Percentiles rank a stretch among this genome's conserved stretches.
Conservation (phyloP, 2,329 filamentous ascomycete species). For the Cercospora beticola region DNA sequence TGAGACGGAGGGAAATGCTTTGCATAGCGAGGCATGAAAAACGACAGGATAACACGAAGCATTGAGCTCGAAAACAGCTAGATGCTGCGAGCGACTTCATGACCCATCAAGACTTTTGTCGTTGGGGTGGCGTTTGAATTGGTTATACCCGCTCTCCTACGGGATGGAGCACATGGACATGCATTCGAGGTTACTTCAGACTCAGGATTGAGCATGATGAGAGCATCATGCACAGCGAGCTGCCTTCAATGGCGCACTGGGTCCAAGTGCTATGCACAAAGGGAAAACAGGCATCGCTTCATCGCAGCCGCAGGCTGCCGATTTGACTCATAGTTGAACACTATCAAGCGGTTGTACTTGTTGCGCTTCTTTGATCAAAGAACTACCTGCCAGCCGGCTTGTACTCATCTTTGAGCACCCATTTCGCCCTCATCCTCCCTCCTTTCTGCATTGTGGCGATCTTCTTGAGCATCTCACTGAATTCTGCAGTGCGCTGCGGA, state of each 20-base stretch:
- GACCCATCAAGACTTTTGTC: not conserved
- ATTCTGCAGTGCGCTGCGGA: conserved; percentile 68
- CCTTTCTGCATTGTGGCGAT: conserved; percentile 70
- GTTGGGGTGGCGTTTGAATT: not conserved
- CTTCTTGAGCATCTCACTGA: conserved; percentile 74
- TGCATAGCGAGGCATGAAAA: not conserved
- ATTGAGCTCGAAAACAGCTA: not conserved
- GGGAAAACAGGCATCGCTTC: not conserved
- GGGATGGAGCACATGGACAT: not conserved
- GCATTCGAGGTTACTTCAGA: not conserved
- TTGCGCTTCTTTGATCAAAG: not conserved
- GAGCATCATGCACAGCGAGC: not conserved
- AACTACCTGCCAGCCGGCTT: not conserved
- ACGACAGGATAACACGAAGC: not conserved
- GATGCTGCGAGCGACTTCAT: not conserved
- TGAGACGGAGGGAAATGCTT: not conserved
- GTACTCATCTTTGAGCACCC: conserved; percentile 61
- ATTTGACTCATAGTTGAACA: not conserved
- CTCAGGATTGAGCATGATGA: not conserved
- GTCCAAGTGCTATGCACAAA: not conserved
- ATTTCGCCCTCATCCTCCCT: conserved; percentile 52
- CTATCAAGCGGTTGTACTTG: not conserved
- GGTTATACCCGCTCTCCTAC: conserved; percentile 8
- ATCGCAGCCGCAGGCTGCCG: not conserved
- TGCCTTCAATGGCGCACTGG: not conserved